phyloP scores from a whole-genome alignment of 2,329 filamentous ascomycete genomes.

The Neofusicoccum laricinum region DNA sequence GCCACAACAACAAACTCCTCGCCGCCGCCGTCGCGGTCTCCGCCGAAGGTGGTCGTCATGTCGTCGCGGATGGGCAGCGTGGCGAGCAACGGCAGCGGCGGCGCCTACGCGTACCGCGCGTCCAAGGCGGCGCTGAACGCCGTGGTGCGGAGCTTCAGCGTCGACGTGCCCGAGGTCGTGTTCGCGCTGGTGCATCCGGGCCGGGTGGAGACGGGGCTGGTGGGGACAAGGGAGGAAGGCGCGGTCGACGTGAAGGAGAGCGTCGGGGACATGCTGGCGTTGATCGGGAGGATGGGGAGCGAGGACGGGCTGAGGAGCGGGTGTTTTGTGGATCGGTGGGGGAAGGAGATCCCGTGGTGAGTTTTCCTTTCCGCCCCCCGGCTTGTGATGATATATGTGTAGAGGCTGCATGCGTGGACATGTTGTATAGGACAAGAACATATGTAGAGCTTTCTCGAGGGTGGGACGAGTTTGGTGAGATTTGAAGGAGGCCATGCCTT shows the following conservation, averaged over 20 bases:
- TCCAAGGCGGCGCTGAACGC: slow-evolving; percentile 48
- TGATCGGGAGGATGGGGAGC: slow-evolving; percentile 34
- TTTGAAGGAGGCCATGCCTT: no score
- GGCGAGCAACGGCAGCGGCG: slow-evolving; percentile 37
- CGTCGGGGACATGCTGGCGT: slow-evolving; percentile 34
- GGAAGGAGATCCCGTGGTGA: slow-evolving; percentile 42
- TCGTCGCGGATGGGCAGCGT: slow-evolving; percentile 46
- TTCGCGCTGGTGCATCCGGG: slow-evolving; percentile 47
- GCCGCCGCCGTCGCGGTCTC: no score
- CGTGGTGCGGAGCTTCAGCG: slow-evolving; percentile 42
- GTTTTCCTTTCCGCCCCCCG: background rate
- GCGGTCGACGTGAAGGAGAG: slow-evolving; percentile 43
- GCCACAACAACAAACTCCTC: no score
- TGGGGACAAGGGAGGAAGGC: slow-evolving; percentile 45
- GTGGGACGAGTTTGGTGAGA: no score
- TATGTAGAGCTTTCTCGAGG: no score
- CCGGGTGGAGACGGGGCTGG: slow-evolving; percentile 44
- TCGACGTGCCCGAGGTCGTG: slow-evolving; percentile 42
- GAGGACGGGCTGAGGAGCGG: slow-evolving; percentile 30
- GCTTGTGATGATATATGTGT: background rate
- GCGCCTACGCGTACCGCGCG: slow-evolving; percentile 47
- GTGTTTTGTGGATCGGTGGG: slow-evolving; percentile 44
- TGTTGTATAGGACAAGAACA: no score
- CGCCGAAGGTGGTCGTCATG: slow-evolving; percentile 41
- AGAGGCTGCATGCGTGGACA: background rate